Percentiles rank a stretch among this genome's conserved stretches.
These are phyloP conservation scores for Didymella segeticola DNA, from an alignment of 2,329 filamentous ascomycete genomes.

Conservation along the genomic window DNA sequence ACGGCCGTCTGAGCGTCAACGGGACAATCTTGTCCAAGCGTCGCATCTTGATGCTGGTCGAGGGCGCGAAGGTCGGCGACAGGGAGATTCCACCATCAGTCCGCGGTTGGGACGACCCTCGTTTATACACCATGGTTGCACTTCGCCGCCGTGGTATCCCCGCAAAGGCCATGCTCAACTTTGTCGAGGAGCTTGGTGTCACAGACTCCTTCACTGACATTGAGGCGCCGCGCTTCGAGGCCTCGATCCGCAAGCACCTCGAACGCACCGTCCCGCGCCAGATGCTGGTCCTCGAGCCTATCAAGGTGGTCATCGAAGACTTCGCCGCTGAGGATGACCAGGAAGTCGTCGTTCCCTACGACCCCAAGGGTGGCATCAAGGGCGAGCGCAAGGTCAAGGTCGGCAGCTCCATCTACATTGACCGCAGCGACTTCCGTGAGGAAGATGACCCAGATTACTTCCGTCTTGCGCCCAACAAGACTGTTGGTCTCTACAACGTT, in stretches of 20 bases:
- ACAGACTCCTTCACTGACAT: slow-evolving; percentile 83
- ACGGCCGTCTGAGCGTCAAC: slow-evolving; percentile 76
- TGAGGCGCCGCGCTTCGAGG: slow-evolving; percentile 81
- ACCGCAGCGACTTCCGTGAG: slow-evolving; percentile 78
- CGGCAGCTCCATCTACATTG: slow-evolving; percentile 83
- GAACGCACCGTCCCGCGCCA: slow-evolving; percentile 87
- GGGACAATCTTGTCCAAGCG: slow-evolving; percentile 90
- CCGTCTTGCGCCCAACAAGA: slow-evolving; percentile 76
- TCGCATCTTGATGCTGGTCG: slow-evolving; percentile 79
- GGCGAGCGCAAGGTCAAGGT: slow-evolving; percentile 66
- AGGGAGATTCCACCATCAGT: slow-evolving; percentile 63
- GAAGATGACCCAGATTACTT: slow-evolving; percentile 76
- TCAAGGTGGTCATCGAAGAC: slow-evolving; percentile 83
- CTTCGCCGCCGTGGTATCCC: slow-evolving; percentile 85
- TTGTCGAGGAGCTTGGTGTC: slow-evolving; percentile 89
- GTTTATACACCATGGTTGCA: slow-evolving; percentile 85
- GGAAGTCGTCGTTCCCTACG: slow-evolving; percentile 77
- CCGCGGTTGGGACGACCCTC: slow-evolving; percentile 87
- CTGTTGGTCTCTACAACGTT: slow-evolving; percentile 75
- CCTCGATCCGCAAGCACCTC: slow-evolving; percentile 82
- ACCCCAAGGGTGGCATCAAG: slow-evolving; percentile 72
- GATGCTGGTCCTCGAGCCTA: slow-evolving; percentile 86
- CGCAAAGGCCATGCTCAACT: slow-evolving; percentile 85
- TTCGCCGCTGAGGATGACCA: slow-evolving; percentile 71
- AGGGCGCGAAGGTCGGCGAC: slow-evolving; percentile 59